Conservation (phyloP, 1,284 basidiomycete genomes). For the Bondarzewia mesenterica region DNA sequence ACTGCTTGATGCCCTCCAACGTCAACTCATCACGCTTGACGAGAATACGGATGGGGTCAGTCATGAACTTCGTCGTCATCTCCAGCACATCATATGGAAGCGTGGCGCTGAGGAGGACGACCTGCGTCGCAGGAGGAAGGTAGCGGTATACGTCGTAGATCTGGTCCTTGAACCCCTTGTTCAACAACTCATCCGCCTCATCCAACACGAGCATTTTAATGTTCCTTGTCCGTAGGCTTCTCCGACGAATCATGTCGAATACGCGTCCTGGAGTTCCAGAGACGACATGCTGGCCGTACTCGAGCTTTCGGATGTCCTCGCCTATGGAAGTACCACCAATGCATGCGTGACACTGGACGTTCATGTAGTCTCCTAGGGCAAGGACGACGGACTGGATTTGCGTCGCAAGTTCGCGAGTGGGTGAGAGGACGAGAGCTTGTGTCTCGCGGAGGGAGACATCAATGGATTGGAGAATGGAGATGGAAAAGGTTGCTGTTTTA, state of each 20-base stretch:
- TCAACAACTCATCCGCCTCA: conserved; percentile 95
- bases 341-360: conserved; percentile 98
- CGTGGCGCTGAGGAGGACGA: conserved; percentile 93
- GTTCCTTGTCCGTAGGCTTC: conserved; percentile 90
- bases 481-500: conserved; percentile 99
- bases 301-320: conserved; percentile 97
- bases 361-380: conserved; percentile 98
- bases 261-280: conserved; percentile 97
- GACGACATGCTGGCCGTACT: conserved; percentile 97
- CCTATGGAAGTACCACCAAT: conserved; percentile 97
- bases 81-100: conserved; percentile 97
- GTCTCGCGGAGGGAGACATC: conserved; percentile 94
- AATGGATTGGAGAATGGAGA: conserved; percentile 92
- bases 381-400: conserved; percentile 99
- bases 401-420: conserved; percentile 91
- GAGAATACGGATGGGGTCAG: conserved; percentile 95
- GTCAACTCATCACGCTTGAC: conserved; percentile 99
- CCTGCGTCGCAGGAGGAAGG: conserved; percentile 96
- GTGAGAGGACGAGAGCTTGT: conserved; percentile 92
- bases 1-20: conserved; percentile 99
- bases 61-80: conserved; percentile 99
- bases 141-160: conserved; percentile 99
- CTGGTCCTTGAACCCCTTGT: conserved; percentile 99
- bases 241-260: conserved; percentile 98
- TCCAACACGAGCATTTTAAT: conserved; percentile 99